Base-by-base conservation (phyloP, 1,284 basidiomycete genomes). In the Golubevia pallescens region DNA sequence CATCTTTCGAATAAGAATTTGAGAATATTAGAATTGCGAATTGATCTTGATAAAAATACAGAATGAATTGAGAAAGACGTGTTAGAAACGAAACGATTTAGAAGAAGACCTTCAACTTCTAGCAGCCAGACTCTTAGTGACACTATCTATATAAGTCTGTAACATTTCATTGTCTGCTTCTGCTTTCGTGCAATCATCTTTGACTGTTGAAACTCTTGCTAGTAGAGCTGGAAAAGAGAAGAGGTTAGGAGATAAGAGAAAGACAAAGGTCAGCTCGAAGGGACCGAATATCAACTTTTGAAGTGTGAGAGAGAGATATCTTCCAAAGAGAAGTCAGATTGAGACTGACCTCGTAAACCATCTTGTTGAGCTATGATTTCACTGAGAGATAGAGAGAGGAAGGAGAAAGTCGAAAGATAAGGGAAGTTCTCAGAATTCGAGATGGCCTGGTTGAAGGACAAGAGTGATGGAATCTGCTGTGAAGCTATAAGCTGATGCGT, bases 161-260 rank as follows among this genome's bases (percentile, higher is more conserved):
- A 85, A 69, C 75, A 79, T 81, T 58, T 82, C 81, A 65, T 85
- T 85, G 61, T 85, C 80, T 7, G 75, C 73, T 61, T 84, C 82
- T 1, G 78, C 75, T 60, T 84, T 81, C 21, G 62, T 69, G 66
- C 81, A 84, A 38, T 85, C 82, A 6, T 71, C 71, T 69, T 82
- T 74, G 51, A 84, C 82, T 6, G 68, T 60, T 13, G 60, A 56
- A 23, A 82, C 69, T 14, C 82, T 73, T 56, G 63, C 61, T 57
- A 80, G 67, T 20, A 85, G 73, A 0, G 77, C 82, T 57, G 60
- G 32, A 54, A 34, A 60, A 34, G 58, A 20, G 58, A 13, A 19
- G 16, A 16, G 58, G 14, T 8, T n/a, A n/a, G n/a, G n/a, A n/a
- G n/a, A n/a, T n/a, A n/a, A n/a, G n/a, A n/a, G n/a, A n/a, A n/a